A percentile compares a stretch with the other conserved stretches of the same genome.
Evolutionary conservation across 805 yeast species (phyloP).

Genomic region (Saturnispora diversa): DNA sequence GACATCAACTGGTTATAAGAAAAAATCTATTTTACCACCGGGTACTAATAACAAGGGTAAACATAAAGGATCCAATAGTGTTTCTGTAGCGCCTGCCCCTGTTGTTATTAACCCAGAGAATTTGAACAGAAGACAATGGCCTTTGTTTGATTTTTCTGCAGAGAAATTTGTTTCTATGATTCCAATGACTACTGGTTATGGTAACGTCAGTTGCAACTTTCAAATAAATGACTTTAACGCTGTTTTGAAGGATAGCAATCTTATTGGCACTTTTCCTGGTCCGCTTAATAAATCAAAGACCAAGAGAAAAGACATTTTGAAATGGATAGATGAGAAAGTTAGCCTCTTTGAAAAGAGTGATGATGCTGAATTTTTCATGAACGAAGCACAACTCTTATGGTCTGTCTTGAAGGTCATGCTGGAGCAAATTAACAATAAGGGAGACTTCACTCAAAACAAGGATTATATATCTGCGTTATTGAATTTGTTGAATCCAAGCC

Average conservation of each 20-base stretch:
- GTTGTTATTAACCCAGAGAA: constrained; percentile 45
- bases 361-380: constrained; percentile 14
- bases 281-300: constrained; percentile 54
- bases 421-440: constrained; percentile 19
- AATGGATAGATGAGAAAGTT: constrained; percentile 48
- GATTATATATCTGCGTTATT: constrained; percentile 31
- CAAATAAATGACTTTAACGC: constrained; percentile 31
- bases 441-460: constrained; percentile 21
- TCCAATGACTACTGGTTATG: constrained; percentile 35
- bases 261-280: constrained; percentile 52
- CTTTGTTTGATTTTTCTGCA: constrained; percentile 63
- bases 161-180: constrained; percentile 37
- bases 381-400: constrained; percentile 24
- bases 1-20: constrained; percentile 10
- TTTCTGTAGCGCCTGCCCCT: constrained; percentile 27
- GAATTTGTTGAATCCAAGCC: constrained; percentile 35
- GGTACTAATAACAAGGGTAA: constrained; percentile 4
- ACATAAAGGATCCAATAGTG: constrained; percentile 10
- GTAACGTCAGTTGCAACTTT: constrained; percentile 28
- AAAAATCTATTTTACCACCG: constrained; percentile 13
- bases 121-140: constrained; percentile 56
- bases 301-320: constrained; percentile 58
- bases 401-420: constrained; percentile 23
- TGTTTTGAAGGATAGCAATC: constrained; percentile 37
- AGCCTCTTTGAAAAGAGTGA: constrained; percentile 14